These are phyloP conservation scores for Halteria grandinella DNA, from an alignment of 73 alveolate genomes.

Conservation along the genomic window DNA sequence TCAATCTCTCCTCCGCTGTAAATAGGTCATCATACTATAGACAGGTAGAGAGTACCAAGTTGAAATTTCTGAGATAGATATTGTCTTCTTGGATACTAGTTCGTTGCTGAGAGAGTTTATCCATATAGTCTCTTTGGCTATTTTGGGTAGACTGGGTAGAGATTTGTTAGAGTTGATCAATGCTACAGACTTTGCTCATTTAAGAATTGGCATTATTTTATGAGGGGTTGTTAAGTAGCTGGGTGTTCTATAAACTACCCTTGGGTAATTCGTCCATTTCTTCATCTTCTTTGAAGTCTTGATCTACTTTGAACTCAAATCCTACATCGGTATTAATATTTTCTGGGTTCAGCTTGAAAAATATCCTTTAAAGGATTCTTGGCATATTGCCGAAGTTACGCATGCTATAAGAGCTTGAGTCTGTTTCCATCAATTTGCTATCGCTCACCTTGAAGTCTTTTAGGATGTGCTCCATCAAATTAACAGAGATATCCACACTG, in stretches of 20 bases:
- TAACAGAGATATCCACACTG: conserved; percentile 17
- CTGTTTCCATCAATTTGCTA: background rate
- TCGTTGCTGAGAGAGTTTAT: conserved; percentile 3
- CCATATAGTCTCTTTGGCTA: conserved; percentile 1
- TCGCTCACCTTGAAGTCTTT: conserved; percentile 53
- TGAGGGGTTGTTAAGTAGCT: background rate
- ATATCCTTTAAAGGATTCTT: conserved; percentile 6
- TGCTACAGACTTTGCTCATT: background rate
- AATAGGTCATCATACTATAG: conserved; percentile 26
- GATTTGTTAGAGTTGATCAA: background rate
- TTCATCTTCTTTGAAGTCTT: background rate
- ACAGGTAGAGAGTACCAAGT: conserved; percentile 10
- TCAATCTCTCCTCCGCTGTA: conserved; percentile 1
- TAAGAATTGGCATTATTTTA: background rate
- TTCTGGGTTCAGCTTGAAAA: background rate
- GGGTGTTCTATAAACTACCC: background rate
- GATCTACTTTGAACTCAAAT: conserved; percentile 24
- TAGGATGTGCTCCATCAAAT: conserved; percentile 36
- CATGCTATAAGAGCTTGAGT: background rate
- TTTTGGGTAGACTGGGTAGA: background rate
- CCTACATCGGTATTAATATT: conserved; percentile 41
- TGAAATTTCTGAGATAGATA: conserved; percentile 31
- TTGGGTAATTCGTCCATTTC: background rate
- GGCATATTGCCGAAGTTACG: conserved; percentile 54
- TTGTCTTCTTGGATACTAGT: background rate